These are phyloP conservation scores for Saccharomyces hybrid DNA, from an alignment of 1,139 yeast genomes.

Conservation along the genomic window DNA sequence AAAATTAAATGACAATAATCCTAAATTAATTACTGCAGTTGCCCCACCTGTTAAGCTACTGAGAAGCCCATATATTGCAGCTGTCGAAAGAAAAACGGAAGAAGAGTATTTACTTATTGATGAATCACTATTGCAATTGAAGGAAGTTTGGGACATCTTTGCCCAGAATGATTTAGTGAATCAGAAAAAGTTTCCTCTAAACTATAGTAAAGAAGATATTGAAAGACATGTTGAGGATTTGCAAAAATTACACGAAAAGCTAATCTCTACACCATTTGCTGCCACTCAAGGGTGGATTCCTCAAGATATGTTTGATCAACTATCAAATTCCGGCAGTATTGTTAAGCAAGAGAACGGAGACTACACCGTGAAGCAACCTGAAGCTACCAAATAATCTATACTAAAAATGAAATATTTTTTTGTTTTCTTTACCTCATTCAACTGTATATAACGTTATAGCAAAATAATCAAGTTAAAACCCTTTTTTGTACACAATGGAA, in stretches of 20 bases:
- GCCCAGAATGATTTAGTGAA: slow-evolving; percentile 51
- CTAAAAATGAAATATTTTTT: not conserved
- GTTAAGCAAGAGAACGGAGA: slow-evolving; percentile 41
- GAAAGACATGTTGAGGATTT: slow-evolving; percentile 52
- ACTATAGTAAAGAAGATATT: slow-evolving; percentile 46
- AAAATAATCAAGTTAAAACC: not conserved
- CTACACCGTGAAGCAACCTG: slow-evolving; percentile 27
- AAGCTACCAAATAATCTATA: not conserved
- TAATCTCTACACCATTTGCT: slow-evolving; percentile 70
- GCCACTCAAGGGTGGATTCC: slow-evolving; percentile 96
- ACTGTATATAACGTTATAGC: not conserved
- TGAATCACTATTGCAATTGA: slow-evolving; percentile 62
- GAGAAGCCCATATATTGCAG: slow-evolving; percentile 59
- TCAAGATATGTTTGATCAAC: slow-evolving; percentile 75
- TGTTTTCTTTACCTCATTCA: not conserved
- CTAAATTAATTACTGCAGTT: slow-evolving; percentile 65
- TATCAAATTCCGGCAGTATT: slow-evolving; percentile 60
- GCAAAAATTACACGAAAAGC: slow-evolving; percentile 58
- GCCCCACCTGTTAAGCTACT: slow-evolving; percentile 68
- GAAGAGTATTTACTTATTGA: slow-evolving; percentile 61
- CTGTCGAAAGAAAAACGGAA: slow-evolving; percentile 53
- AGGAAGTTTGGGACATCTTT: slow-evolving; percentile 68
- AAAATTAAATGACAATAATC: slow-evolving; percentile 56
- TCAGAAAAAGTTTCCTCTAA: slow-evolving; percentile 47
- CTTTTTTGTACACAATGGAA: not conserved